phyloP scores from a whole-genome alignment of 2,329 filamentous ascomycete species.

The Cytospora paraplurivora region DNA sequence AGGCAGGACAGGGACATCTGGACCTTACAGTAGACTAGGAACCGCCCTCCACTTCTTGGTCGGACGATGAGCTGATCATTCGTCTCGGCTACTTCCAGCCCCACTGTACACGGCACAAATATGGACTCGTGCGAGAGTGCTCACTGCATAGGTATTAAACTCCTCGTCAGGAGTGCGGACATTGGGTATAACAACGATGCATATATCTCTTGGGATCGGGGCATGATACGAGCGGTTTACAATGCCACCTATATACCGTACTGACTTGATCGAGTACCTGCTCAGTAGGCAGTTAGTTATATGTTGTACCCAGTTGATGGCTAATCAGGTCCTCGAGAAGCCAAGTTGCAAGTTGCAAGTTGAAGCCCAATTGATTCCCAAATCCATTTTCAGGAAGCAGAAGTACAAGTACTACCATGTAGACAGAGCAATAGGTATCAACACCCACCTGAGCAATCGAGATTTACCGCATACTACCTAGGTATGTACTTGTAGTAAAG shows the following conservation, averaged over 20 bases:
- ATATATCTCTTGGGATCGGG: not conserved
- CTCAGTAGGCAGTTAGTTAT: too few species aligned
- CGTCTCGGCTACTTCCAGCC: constrained; percentile 16
- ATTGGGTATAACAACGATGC: not conserved
- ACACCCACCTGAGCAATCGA: too few species aligned
- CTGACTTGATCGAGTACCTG: too few species aligned
- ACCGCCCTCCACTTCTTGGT: not conserved
- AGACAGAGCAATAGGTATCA: not conserved
- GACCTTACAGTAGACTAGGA: constrained; percentile 2
- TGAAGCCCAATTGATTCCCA: not conserved
- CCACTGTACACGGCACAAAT: constrained; percentile 10
- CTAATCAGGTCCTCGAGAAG: not conserved
- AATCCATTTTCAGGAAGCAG: not conserved
- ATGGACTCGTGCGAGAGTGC: not conserved
- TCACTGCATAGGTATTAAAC: not conserved
- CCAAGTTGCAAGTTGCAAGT: not conserved
- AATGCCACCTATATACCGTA: not conserved
- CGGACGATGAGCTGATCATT: constrained; percentile 5
- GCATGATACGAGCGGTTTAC: not conserved
- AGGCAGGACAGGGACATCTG: not conserved
- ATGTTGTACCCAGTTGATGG: too few species aligned
- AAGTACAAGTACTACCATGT: not conserved
- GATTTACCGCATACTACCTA: not conserved
- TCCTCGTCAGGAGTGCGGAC: not conserved
- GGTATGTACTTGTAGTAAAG: not conserved